A percentile compares a stretch with the other conserved stretches of the same genome.
phyloP scores from a whole-genome alignment of 345 rosid species.

The Lenwebbia sp. region DNA sequence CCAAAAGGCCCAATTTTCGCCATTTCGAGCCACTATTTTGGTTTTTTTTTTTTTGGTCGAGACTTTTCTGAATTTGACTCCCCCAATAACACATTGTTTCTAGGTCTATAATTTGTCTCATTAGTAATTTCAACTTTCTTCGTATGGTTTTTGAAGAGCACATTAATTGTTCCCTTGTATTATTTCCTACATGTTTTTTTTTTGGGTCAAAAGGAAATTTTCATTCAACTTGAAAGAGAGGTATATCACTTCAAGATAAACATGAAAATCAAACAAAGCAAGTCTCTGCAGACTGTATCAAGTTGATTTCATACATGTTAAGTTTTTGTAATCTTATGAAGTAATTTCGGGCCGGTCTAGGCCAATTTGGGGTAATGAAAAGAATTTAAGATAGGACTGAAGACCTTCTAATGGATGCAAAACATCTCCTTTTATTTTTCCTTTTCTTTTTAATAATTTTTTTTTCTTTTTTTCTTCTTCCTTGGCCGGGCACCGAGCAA shows the following conservation, averaged over 20 bases:
- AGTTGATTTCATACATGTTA: background rate
- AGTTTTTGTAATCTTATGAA: background rate
- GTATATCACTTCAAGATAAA: no score
- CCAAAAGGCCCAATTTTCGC: background rate
- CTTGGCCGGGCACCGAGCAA: no score
- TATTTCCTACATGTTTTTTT: background rate
- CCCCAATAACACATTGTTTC: no score
- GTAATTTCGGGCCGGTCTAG: background rate
- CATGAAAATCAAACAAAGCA: no score
- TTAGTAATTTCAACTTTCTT: background rate
- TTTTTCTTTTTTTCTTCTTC: no score
- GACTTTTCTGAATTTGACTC: background rate
- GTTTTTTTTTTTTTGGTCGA: no score
- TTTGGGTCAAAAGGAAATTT: no score
- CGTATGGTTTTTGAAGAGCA: rapidly evolving
- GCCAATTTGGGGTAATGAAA: background rate
- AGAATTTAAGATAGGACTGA: background rate
- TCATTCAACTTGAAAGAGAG: no score
- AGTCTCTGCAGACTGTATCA: no score
- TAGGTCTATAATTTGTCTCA: background rate
- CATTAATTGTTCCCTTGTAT: background rate
- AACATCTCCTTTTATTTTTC: no score
- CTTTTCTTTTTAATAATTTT: no score
- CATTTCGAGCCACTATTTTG: background rate
- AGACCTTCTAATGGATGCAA: no score